Evolutionary conservation across 2,329 filamentous ascomycete genomes (phyloP).

Genomic region (Pestalotiopsis sp.): DNA sequence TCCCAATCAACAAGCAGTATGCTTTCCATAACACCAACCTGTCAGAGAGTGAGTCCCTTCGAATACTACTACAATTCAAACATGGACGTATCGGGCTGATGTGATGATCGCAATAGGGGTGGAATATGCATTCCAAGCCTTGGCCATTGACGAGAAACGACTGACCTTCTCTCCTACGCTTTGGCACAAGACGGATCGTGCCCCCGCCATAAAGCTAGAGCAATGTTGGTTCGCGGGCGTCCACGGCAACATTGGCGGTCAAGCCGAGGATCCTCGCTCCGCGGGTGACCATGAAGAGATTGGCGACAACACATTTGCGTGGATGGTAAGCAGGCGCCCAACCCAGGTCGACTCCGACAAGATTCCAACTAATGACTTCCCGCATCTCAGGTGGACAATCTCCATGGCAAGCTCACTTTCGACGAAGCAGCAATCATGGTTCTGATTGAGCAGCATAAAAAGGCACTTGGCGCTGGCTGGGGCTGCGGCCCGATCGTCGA

Average conservation of each 20-base stretch:
- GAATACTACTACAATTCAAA: not conserved
- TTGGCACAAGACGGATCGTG: constrained; percentile 45
- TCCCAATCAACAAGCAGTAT: constrained; percentile 23
- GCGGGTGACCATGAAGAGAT: constrained; percentile 53
- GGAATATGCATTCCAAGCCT: constrained; percentile 61
- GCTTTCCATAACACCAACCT: not conserved
- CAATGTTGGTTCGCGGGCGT: constrained; percentile 71
- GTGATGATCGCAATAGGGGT: constrained; percentile 38
- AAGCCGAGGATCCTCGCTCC: constrained; percentile 36
- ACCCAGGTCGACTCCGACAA: not conserved
- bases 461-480: not conserved
- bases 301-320: constrained; percentile 37
- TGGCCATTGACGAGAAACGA: constrained; percentile 60
- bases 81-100: not conserved
- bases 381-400: not conserved
- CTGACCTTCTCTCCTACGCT: constrained; percentile 57
- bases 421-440: not conserved
- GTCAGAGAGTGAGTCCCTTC: not conserved
- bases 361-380: not conserved
- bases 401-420: not conserved
- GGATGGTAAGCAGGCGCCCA: constrained; percentile 17
- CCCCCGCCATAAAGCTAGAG: constrained; percentile 42
- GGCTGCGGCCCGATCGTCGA: not conserved
- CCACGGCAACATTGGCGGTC: constrained; percentile 70
- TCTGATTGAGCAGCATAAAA: not conserved